Conservation (phyloP, 495 filamentous ascomycete genomes). For the Cenococcum geophilum region DNA sequence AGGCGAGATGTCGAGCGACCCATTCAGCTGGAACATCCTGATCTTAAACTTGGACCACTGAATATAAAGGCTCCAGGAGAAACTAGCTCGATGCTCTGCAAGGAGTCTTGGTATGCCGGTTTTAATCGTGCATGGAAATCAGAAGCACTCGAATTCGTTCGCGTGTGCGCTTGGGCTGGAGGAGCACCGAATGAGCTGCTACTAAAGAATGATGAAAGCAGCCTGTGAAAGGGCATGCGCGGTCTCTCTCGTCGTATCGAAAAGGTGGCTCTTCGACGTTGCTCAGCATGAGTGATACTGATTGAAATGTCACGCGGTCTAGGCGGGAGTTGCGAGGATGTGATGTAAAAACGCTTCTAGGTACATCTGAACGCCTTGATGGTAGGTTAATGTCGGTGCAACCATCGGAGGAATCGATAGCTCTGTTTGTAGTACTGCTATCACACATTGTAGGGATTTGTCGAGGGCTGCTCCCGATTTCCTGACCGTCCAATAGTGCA, state of each 20-base stretch:
- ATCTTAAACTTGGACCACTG: constrained; percentile 28
- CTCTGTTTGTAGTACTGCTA: constrained; percentile 1
- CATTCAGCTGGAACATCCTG: constrained; percentile 13
- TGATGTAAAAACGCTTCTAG: constrained; percentile 14
- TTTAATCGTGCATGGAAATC: constrained; percentile 5
- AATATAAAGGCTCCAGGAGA: constrained; percentile 31
- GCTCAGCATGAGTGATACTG: constrained; percentile 12
- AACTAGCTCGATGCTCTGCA: constrained; percentile 30
- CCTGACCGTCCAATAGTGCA: background rate
- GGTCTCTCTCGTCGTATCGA: constrained; percentile 14
- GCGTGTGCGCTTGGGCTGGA: background rate
- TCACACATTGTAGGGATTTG: background rate
- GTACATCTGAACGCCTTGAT: constrained; percentile 13
- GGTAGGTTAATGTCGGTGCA: background rate
- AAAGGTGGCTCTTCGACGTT: constrained; percentile 9
- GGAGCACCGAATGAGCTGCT: background rate
- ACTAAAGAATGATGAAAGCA: constrained; percentile 19
- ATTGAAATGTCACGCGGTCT: background rate
- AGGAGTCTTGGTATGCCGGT: constrained; percentile 6
- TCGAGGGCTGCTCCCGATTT: background rate
- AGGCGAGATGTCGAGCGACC: constrained; percentile 16
- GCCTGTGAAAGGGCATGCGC: constrained; percentile 15
- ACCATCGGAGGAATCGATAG: background rate
- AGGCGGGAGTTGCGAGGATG: background rate
- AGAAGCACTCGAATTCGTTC: constrained; percentile 14